phyloP scores from a whole-genome alignment of 306 rosid species.

The Cotoneaster glaucophyllus region DNA sequence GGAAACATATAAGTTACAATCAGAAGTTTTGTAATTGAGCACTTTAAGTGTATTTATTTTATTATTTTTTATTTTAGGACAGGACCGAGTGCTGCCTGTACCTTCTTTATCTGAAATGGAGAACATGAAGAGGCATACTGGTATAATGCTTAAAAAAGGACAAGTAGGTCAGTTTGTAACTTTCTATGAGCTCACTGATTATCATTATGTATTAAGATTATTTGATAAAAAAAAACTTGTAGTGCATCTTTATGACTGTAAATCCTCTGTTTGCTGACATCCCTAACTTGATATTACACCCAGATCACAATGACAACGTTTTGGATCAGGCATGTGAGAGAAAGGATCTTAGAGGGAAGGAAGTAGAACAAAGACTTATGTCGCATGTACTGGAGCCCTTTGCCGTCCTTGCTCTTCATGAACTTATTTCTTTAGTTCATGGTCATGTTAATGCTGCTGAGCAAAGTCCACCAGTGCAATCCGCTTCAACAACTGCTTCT shows the following conservation, averaged over 20 bases:
- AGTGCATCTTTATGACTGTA: background rate
- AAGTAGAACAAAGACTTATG: constrained; percentile 22
- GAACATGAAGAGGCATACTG: constrained; percentile 19
- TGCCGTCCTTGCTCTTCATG: constrained; percentile 68
- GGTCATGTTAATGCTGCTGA: constrained; percentile 30
- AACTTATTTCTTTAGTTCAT: constrained; percentile 80
- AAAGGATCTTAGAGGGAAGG: constrained; percentile 41
- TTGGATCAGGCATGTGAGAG: constrained; percentile 33
- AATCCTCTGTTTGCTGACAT: constrained; percentile 2
- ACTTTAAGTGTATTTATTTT: background rate
- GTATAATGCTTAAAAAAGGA: constrained; percentile 28
- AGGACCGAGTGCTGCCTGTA: constrained; percentile 56
- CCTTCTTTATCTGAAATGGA: constrained; percentile 29
- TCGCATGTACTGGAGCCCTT: constrained; percentile 53
- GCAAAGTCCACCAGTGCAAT: constrained; percentile 29
- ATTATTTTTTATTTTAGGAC: constrained; percentile 28
- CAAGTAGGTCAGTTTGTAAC: constrained; percentile 34
- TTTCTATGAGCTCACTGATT: constrained; percentile 14
- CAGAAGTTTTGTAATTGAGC: background rate
- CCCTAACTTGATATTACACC: constrained; percentile 30
- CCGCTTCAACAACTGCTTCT: constrained; percentile 44
- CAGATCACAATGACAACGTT: constrained; percentile 37
- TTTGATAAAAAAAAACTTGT: constrained; percentile 4
- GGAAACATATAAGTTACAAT: background rate
- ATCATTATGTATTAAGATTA: constrained; percentile 5